phyloP scores from a whole-genome alignment of 148 eudicot species.

The Vaccinium corymbosum region DNA sequence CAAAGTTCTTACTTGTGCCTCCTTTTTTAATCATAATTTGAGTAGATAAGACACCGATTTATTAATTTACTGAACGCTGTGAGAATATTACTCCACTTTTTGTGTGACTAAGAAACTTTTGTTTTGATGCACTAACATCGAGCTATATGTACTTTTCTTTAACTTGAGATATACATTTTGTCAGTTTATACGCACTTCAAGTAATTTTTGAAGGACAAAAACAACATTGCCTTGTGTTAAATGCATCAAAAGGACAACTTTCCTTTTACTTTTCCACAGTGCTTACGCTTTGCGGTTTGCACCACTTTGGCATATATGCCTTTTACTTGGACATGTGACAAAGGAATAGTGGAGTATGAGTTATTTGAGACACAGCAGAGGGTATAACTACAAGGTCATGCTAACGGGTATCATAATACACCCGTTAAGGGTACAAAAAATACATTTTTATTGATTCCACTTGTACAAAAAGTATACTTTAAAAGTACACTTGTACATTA shows the following conservation, averaged over 20 bases:
- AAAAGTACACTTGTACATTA: neutral
- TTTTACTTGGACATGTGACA: neutral
- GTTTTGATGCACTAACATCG: no score
- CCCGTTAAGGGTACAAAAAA: no score
- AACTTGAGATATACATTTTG: neutral
- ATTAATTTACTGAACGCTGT: neutral
- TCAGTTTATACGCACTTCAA: neutral
- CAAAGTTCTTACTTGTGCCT: neutral
- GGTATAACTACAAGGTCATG: no score
- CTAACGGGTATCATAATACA: no score
- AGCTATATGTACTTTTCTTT: no score
- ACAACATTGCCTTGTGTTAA: neutral
- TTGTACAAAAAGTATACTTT: no score
- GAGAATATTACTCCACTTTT: neutral
- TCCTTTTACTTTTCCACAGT: neutral
- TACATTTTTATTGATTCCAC: no score
- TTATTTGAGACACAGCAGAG: neutral
- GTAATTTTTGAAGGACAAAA: neutral
- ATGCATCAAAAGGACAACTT: no score
- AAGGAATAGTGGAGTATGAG: neutral
- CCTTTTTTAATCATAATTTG: neutral
- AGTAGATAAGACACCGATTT: neutral
- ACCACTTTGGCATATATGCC: neutral
- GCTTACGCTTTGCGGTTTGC: neutral
- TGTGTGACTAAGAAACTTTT: neutral